These are phyloP conservation scores for Dendrobium officinale DNA, from an alignment of 106 monocot genomes.

Conservation along the genomic window DNA sequence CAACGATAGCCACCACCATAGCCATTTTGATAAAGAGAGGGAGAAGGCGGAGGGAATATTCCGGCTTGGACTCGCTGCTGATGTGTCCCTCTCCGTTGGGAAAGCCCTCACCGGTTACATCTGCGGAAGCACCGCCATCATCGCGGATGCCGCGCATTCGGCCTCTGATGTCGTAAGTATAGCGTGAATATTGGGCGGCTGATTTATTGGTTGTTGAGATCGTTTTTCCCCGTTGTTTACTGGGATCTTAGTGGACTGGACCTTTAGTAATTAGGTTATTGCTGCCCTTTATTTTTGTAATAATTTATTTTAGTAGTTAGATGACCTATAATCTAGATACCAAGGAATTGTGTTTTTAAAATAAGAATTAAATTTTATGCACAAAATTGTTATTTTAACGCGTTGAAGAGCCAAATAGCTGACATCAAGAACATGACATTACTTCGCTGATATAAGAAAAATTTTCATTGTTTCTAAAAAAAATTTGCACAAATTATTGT, in stretches of 20 bases:
- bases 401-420: neutral
- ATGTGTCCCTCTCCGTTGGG: conserved; percentile 48
- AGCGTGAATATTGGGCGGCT: neutral
- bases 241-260: neutral
- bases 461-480: neutral
- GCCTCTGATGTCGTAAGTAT: conserved; percentile 52
- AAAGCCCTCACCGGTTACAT: conserved; percentile 61
- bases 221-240: neutral
- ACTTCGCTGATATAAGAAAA: neutral
- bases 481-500: neutral
- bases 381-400: neutral
- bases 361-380: neutral
- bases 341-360: neutral
- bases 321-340: neutral
- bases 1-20: conserved; percentile 18
- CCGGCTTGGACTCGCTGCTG: conserved; percentile 56
- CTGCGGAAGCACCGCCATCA: conserved; percentile 68
- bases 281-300: too few relatives aligned
- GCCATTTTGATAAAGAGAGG: neutral
- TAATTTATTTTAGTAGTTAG: neutral
- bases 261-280: neutral
- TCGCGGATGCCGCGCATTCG: conserved; percentile 74
- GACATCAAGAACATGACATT: too few relatives aligned
- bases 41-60: conserved; percentile 40
- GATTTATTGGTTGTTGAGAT: neutral